Evolutionary conservation across 139 green algal species (phyloP).

Genomic region (Coccomyxa sp.): DNA sequence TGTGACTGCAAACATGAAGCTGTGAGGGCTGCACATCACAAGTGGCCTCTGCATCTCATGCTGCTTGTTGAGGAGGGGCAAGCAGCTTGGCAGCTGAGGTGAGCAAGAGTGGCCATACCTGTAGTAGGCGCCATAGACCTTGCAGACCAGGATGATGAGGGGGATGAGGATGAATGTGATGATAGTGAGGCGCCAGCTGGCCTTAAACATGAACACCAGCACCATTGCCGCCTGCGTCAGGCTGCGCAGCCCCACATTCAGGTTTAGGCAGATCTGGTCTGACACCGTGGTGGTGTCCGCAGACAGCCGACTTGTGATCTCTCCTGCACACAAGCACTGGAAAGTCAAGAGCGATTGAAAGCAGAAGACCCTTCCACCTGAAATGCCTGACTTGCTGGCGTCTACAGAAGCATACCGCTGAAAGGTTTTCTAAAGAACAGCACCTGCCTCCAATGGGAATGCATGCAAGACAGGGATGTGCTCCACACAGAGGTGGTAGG

Average conservation of each 20-base stretch:
- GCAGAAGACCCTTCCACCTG: no score
- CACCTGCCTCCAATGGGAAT: no score
- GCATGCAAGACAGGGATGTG: background rate
- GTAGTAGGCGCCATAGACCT: constrained; percentile 78
- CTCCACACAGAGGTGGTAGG: background rate
- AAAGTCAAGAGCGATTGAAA: background rate
- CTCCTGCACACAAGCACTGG: constrained; percentile 27
- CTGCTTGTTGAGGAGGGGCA: no score
- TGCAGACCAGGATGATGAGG: constrained; percentile 59
- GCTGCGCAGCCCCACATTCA: constrained; percentile 73
- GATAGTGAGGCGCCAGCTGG: constrained; percentile 73
- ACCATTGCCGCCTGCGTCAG: constrained; percentile 58
- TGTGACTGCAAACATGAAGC: no score
- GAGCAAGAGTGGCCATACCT: background rate
- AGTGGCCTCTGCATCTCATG: no score
- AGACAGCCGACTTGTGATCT: constrained; percentile 57
- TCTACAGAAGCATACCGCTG: no score
- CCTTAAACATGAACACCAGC: constrained; percentile 80
- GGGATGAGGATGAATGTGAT: constrained; percentile 82
- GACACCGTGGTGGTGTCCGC: constrained; percentile 75
- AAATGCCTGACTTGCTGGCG: no score
- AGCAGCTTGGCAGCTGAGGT: no score
- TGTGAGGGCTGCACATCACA: no score
- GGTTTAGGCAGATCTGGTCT: constrained; percentile 71
- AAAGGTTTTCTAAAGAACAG: no score